Evolutionary conservation across 208 protist species (phyloP).

Genomic region (Acanthamoeba divionensis): DNA sequence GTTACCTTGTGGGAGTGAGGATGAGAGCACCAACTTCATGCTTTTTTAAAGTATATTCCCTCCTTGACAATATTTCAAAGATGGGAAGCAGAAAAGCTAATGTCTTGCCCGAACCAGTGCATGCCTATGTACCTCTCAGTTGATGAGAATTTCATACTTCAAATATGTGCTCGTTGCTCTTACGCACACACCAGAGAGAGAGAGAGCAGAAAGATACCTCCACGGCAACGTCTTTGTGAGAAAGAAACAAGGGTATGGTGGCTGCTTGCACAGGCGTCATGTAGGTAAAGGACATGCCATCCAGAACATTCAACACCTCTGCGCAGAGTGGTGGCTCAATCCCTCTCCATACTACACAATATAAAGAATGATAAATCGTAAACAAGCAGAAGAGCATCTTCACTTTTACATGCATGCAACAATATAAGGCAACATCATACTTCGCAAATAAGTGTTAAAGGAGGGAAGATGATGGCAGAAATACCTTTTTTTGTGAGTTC

Average conservation of each 20-base stretch:
- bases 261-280: constrained; percentile 82
- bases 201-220: constrained; percentile 42
- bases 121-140: constrained; percentile 55
- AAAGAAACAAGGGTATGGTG: constrained; percentile 77
- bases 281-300: constrained; percentile 60
- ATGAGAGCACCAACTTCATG: constrained; percentile 72
- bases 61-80: constrained; percentile 73
- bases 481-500: too few species aligned
- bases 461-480: too few species aligned
- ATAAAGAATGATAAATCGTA: too few species aligned
- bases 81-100: constrained; percentile 80
- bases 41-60: constrained; percentile 42
- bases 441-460: too few species aligned
- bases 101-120: constrained; percentile 79
- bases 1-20: constrained; percentile 73
- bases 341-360: not conserved
- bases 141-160: not conserved
- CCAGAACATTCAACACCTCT: not conserved
- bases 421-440: too few species aligned
- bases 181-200: not conserved
- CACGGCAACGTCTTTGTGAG: constrained; percentile 79
- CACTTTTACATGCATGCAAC: too few species aligned
- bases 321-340: constrained; percentile 13
- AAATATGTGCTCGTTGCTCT: not conserved
- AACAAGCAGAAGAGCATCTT: too few species aligned